Conservation (phyloP, 2,329 filamentous ascomycete genomes). For the Boeremia lycopersici region DNA sequence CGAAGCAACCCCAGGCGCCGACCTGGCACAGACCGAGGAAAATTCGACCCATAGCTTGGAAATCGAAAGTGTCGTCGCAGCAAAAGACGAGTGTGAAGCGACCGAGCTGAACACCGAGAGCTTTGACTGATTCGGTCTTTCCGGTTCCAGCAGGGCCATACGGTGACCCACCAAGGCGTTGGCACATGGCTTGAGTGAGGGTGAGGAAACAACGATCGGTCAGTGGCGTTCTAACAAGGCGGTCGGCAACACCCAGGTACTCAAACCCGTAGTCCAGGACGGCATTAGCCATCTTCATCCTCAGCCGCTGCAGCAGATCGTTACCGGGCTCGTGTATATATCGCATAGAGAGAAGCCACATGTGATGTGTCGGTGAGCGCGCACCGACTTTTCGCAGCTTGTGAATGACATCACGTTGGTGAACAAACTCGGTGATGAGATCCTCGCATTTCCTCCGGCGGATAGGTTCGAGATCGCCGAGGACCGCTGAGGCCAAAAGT, state of each 20-base stretch:
- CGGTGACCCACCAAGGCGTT: constrained; percentile 92
- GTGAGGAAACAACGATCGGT: constrained; percentile 99
- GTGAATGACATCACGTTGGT: constrained; percentile 92
- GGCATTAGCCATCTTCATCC: constrained; percentile 96
- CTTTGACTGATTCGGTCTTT: constrained; percentile 99
- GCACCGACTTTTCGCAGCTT: constrained; percentile 81
- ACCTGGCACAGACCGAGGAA: constrained; percentile 99
- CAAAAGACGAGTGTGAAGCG: constrained; percentile 99
- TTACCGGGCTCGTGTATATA: constrained; percentile 85
- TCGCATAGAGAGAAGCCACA: constrained; percentile 97
- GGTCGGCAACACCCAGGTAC: constrained; percentile 94
- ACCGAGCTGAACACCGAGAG: constrained; percentile 92
- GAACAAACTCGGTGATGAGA: constrained; percentile 97
- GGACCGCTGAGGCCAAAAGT: constrained; percentile 83
- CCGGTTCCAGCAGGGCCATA: constrained; percentile 97
- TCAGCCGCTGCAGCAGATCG: constrained; percentile 80
- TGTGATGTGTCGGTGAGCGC: constrained; percentile 75
- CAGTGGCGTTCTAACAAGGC: constrained; percentile 92
- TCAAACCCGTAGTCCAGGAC: constrained; percentile 96
- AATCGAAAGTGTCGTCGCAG: constrained; percentile 99
- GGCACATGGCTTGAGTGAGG: constrained; percentile 91
- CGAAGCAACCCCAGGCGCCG: constrained; percentile 98
- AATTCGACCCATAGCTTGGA: constrained; percentile 99
- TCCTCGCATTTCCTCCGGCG: constrained; percentile 97
- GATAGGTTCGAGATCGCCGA: constrained; percentile 85